Conservation (phyloP, 352 stramenopile species). For the Globisporangium cylindrosporum region DNA sequence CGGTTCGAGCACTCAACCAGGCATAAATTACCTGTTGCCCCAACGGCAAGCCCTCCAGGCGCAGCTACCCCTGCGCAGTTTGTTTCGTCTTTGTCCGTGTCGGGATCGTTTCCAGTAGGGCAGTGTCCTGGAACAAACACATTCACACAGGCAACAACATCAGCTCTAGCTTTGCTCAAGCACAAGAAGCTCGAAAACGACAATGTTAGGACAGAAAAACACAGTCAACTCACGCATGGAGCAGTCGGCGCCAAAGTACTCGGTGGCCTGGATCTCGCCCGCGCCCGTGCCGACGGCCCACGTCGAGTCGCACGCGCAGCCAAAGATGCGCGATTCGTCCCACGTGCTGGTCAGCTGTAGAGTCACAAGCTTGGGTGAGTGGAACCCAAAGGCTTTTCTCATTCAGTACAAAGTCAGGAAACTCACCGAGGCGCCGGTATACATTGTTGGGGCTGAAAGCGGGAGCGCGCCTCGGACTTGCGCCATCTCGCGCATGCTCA, state of each 20-base stretch:
- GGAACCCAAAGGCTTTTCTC: background rate
- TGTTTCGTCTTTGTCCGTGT: conserved; percentile 66
- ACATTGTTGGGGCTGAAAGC: conserved; percentile 66
- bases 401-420: background rate
- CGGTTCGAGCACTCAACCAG: conserved; percentile 92
- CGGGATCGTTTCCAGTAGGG: conserved; percentile 78
- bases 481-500: conserved; percentile 84
- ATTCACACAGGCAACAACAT: background rate
- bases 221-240: conserved; percentile 50
- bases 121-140: conserved; percentile 50
- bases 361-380: background rate
- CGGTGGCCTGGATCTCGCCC: conserved; percentile 74
- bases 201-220: background rate
- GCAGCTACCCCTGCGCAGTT: conserved; percentile 57
- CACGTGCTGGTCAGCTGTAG: conserved; percentile 67
- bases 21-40: conserved; percentile 78
- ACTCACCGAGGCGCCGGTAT: conserved; percentile 29
- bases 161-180: background rate
- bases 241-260: conserved; percentile 90
- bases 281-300: conserved; percentile 77
- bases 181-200: background rate
- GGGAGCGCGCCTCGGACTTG: conserved; percentile 53
- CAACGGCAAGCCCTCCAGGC: conserved; percentile 35
- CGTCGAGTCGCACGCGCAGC: conserved; percentile 85
- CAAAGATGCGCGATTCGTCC: conserved; percentile 90